phyloP scores from a whole-genome alignment of 768 basidiomycete species.

The Lentinula edodes region DNA sequence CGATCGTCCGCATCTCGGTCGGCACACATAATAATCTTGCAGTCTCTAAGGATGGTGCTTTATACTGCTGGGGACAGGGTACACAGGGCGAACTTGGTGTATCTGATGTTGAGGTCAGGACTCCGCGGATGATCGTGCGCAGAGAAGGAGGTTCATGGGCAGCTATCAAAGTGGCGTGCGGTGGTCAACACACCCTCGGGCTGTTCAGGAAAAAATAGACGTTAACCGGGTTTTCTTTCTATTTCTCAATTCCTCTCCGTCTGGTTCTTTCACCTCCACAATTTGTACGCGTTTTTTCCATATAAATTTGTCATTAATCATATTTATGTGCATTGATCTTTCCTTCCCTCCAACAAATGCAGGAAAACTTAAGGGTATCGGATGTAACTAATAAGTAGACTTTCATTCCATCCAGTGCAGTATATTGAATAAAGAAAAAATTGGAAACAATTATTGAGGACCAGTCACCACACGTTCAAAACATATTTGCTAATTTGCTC shows the following conservation, averaged over 20 bases:
- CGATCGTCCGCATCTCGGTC: constrained; percentile 58
- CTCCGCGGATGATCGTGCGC: constrained; percentile 63
- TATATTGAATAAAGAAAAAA: background rate
- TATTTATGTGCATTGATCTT: background rate
- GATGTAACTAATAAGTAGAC: background rate
- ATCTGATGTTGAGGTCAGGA: constrained; percentile 53
- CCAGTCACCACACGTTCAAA: constrained; percentile 38
- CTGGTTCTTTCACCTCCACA: background rate
- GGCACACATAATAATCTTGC: constrained; percentile 73
- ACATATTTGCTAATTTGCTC: constrained; percentile 88
- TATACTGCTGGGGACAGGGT: constrained; percentile 79
- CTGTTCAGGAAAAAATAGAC: constrained; percentile 56
- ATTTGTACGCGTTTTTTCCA: background rate
- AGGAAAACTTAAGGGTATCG: background rate
- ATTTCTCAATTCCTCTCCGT: background rate
- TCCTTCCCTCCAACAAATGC: too few relatives aligned
- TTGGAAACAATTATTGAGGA: background rate
- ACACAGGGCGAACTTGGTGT: constrained; percentile 71
- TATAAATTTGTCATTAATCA: background rate
- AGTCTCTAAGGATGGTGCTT: constrained; percentile 57
- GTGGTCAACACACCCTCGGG: constrained; percentile 75
- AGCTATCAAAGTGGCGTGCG: constrained; percentile 61
- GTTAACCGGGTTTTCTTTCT: background rate
- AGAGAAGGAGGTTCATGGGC: constrained; percentile 69
- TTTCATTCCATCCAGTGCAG: background rate